Evolutionary conservation across 176 grass and related monocot species (phyloP), one percentile per base, ranked within the genome.

Genomic region (Oryza meridionalis): DNA sequence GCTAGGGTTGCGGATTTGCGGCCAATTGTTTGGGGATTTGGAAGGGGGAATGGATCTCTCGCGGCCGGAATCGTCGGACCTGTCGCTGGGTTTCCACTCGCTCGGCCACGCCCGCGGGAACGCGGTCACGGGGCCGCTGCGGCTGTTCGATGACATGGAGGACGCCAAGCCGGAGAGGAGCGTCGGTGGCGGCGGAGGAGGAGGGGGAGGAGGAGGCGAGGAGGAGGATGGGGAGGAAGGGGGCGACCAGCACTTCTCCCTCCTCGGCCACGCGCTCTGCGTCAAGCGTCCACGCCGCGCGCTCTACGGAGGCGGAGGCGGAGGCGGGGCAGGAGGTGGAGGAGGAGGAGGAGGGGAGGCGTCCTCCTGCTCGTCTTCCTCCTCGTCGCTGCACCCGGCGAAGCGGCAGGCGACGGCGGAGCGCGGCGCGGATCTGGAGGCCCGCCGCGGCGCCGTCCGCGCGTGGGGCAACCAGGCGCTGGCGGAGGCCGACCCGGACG

Each of bases 211-310:
- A 59, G 84, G 27, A 1, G 77, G 22, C 2, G 63, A 38, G 3
- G 61, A 15, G 69, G 73, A 25, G 24, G 72, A 86, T 17, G 88
- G 75, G n/a, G 79, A 83, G 0, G 88, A 86, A 10, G 85, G 44
- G 22, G 75, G 69, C 17, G 88, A 94, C 82, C 88, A 91, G 59
- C 86, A 86, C 76, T 83, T 94, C 80, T 91, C 83, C 47, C 92
- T 98, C 78, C 82, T 95, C 7, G 93, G 96, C 2, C 92, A 98
- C 82, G 47, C 93, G 25, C 86, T 98, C 77, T 95, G 88, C 91
- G 76, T 98, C 80, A 98, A 95, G 89, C 89, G 89, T 42, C 91
- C 86, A n/a, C 93, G 91, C 53, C 85, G 77, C 58, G 69, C n/a
- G 7, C 40, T 83, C 80, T 50, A 78, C 68, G 74, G 32, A 33